phyloP scores from a whole-genome alignment of 257 asterid species.

The Pogostemon cablin region DNA sequence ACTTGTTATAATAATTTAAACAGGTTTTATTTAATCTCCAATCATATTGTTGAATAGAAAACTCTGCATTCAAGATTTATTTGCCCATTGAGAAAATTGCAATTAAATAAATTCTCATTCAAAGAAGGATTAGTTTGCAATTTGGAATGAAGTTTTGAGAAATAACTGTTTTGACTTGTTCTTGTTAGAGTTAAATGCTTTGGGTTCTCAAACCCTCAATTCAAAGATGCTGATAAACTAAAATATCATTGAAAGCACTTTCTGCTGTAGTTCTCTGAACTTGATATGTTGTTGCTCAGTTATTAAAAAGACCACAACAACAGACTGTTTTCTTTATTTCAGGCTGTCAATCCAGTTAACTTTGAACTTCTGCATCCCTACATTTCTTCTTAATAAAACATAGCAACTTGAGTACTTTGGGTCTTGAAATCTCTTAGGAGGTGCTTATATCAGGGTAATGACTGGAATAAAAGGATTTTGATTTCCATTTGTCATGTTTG shows the following conservation, averaged over 20 bases:
- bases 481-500: too few species aligned
- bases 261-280: neutral
- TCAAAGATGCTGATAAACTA: neutral
- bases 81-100: neutral
- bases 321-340: neutral
- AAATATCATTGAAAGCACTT: neutral
- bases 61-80: neutral
- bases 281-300: neutral
- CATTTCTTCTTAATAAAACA: conserved; percentile 5
- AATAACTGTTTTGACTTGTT: neutral
- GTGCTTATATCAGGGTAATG: too few species aligned
- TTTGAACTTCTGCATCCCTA: neutral
- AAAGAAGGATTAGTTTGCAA: neutral
- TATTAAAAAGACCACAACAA: neutral
- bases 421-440: neutral
- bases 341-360: neutral
- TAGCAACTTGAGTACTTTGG: neutral
- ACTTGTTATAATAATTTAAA: neutral
- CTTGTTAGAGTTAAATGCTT: neutral
- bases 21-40: neutral
- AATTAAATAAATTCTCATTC: neutral
- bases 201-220: neutral
- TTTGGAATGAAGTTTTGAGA: neutral
- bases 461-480: too few species aligned
- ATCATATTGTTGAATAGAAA: neutral